These are phyloP conservation scores for Ceratorhiza oryzae-sativae DNA, from an alignment of 1,284 basidiomycete species.

Conservation along the genomic window DNA sequence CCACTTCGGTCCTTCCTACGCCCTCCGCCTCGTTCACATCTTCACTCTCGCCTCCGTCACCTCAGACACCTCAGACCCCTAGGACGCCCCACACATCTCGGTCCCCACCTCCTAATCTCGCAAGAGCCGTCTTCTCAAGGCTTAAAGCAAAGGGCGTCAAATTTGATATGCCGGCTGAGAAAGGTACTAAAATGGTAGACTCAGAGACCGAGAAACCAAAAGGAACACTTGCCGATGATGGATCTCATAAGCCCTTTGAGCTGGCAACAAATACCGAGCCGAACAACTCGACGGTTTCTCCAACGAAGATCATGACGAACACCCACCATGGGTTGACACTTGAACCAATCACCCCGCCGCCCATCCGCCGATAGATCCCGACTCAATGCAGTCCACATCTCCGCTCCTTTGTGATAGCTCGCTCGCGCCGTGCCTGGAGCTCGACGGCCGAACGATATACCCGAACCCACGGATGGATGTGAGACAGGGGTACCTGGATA, in stretches of 20 bases:
- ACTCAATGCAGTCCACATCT: background rate
- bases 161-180: constrained; percentile 34
- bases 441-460: background rate
- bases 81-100: constrained; percentile 23
- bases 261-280: background rate
- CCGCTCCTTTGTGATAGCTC: background rate
- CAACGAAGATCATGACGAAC: too few species aligned
- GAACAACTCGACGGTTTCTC: background rate
- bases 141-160: constrained; percentile 25
- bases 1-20: constrained; percentile 9
- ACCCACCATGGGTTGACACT: too few species aligned
- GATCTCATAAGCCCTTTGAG: background rate
- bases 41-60: constrained; percentile 13
- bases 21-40: constrained; percentile 7
- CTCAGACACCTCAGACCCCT: constrained; percentile 26
- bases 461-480: background rate
- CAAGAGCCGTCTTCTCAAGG: constrained; percentile 35
- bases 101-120: constrained; percentile 33
- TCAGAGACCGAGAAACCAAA: background rate
- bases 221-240: background rate
- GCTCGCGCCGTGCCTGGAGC: background rate
- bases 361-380: background rate
- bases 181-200: background rate
- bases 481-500: constrained; percentile 10
- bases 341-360: background rate